These are phyloP conservation scores for Candida schatavii DNA, from an alignment of 805 yeast genomes.

Conservation along the genomic window DNA sequence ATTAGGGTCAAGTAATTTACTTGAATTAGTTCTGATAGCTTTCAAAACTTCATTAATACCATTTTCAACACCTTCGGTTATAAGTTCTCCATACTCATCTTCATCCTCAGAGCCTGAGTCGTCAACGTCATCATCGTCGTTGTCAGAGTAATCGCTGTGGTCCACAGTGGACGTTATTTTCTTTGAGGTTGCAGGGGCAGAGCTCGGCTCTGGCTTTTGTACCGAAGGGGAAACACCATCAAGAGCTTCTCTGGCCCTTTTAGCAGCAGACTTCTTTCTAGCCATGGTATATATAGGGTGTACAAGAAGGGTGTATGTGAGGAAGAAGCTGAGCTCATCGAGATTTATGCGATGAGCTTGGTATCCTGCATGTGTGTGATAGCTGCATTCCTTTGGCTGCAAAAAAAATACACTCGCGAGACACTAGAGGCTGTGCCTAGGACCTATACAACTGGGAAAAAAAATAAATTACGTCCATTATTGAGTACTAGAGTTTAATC, in stretches of 20 bases:
- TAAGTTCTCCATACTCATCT: conserved; percentile 86
- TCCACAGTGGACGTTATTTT: conserved; percentile 3
- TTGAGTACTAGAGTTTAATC: not conserved
- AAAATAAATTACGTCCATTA: not conserved
- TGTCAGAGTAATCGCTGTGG: conserved; percentile 6
- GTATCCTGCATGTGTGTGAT: too few species aligned
- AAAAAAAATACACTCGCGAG: too few species aligned
- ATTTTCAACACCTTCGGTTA: conserved; percentile 80
- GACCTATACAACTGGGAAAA: not conserved
- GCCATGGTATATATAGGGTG: too few species aligned
- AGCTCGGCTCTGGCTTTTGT: not conserved
- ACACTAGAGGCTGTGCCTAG: not conserved
- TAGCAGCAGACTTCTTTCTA: conserved; percentile 83
- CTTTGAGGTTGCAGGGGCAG: not conserved
- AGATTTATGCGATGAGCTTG: too few species aligned
- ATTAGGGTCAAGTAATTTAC: conserved; percentile 60
- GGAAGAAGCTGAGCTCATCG: too few species aligned
- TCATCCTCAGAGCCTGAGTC: conserved; percentile 49
- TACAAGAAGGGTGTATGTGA: too few species aligned
- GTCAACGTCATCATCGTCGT: conserved; percentile 18
- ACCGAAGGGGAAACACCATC: too few species aligned
- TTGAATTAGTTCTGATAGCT: conserved; percentile 69
- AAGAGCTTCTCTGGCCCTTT: conserved; percentile 57
- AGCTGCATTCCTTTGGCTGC: too few species aligned
- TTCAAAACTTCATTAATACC: conserved; percentile 71